phyloP scores from a whole-genome alignment of 345 rosid species.

The Geranium rotundifolium region DNA sequence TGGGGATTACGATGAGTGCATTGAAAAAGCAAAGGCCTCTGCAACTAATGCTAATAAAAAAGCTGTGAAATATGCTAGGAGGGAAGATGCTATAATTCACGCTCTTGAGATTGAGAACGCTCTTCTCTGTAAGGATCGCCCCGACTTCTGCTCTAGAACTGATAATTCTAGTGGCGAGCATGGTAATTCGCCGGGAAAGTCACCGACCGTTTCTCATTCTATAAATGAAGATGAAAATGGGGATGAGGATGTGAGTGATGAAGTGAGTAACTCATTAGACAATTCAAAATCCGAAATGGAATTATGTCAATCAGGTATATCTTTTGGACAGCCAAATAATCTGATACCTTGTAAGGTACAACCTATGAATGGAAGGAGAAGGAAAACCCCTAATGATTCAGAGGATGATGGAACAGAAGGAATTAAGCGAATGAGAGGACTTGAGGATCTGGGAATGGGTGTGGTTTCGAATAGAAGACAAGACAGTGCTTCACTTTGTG shows the following conservation, averaged over 20 bases:
- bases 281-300: slow-evolving; percentile 43
- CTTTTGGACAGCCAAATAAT: slow-evolving; percentile 53
- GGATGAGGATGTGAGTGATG: slow-evolving; percentile 28
- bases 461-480: slow-evolving; percentile 36
- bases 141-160: slow-evolving; percentile 23
- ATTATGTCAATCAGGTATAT: slow-evolving; percentile 53
- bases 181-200: slow-evolving; percentile 35
- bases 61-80: slow-evolving; percentile 70
- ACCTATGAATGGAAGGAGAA: slow-evolving; percentile 46
- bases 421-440: slow-evolving; percentile 94
- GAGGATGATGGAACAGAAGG: slow-evolving; percentile 98
- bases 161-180: slow-evolving; percentile 24
- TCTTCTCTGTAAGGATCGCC: slow-evolving; percentile 44
- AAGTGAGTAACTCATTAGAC: slow-evolving; percentile 27
- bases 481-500: slow-evolving; percentile 25
- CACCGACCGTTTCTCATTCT: slow-evolving; percentile 36
- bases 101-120: slow-evolving; percentile 88
- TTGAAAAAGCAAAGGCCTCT: slow-evolving; percentile 75
- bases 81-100: slow-evolving; percentile 88
- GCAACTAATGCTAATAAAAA: slow-evolving; percentile 61
- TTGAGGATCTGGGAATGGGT: slow-evolving; percentile 75
- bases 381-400: slow-evolving; percentile 88
- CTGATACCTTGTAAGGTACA: slow-evolving; percentile 35
- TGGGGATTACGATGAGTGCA: slow-evolving; percentile 78
- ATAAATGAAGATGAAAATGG: slow-evolving; percentile 37